These are phyloP conservation scores for Paragyromitra xinjiangensis DNA, from an alignment of 495 filamentous ascomycete species.

Conservation along the genomic window DNA sequence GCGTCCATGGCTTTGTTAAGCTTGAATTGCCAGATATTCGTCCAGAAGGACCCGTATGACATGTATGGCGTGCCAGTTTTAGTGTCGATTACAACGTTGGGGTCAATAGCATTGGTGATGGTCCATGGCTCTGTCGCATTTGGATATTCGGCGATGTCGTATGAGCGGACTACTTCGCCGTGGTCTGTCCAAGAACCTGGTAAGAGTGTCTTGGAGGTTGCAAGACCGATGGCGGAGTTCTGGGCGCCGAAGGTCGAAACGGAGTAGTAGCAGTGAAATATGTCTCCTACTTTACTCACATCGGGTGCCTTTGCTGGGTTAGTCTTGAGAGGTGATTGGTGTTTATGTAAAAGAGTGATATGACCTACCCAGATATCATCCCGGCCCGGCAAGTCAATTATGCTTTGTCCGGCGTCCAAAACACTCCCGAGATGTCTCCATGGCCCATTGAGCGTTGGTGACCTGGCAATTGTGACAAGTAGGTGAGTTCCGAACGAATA, in stretches of 20 bases:
- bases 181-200: conserved; percentile 64
- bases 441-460: conserved; percentile 59
- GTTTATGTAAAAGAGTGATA: not conserved
- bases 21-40: conserved; percentile 41
- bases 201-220: conserved; percentile 69
- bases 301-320: conserved; percentile 62
- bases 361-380: conserved; percentile 39
- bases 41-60: conserved; percentile 42
- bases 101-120: conserved; percentile 45
- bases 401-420: conserved; percentile 57
- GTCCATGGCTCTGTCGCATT: conserved; percentile 33
- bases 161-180: conserved; percentile 30
- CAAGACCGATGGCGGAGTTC: conserved; percentile 72
- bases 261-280: conserved; percentile 76
- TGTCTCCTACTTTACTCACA: conserved; percentile 65
- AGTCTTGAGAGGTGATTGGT: not conserved
- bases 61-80: conserved; percentile 24
- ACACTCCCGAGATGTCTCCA: conserved; percentile 62
- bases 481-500: conserved; percentile 38
- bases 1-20: conserved; percentile 30
- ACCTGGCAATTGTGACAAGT: conserved; percentile 20
- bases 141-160: conserved; percentile 19
- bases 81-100: conserved; percentile 46
- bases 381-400: conserved; percentile 55
- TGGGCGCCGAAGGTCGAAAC: conserved; percentile 71